Base-by-base conservation (phyloP, 2,329 filamentous ascomycete species). In the Fusarium citri region DNA sequence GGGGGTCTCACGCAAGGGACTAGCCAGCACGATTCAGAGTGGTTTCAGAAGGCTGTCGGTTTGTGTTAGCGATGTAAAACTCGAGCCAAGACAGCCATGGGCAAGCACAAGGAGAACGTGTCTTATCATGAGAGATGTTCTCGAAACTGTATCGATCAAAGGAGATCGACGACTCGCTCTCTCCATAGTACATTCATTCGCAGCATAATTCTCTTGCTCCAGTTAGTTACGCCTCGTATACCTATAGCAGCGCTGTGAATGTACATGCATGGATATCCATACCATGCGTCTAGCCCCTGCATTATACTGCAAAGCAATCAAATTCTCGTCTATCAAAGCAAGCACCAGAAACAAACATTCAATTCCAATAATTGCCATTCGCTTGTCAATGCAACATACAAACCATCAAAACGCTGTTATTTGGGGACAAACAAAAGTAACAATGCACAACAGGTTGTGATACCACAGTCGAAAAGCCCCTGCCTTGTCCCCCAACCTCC, bases 401-500 rank as follows among this genome's bases (percentile, higher is more conserved):
- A 41, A 41, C 22, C 6, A 51, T n/a, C 8, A 30, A 56, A 57
- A 16, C 23, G 25, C n/a, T 46, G 16, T 51, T 20, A 22, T 46
- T 18, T 22, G 41, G 16, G 22, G 22, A 47, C 34, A 48, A 59
- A 48, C 23, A 37, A 48, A 28, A 47, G 42, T 30, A 58, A 59
- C 28, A 65, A 47, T 46, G 16, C 46, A 48, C 28, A 57, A 46
- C 45, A 34, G 22, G 41, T n/a, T 49, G 16, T 34, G 31, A 54
- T 31, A 26, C 59, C 28, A 48, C 34, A 16, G 37, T 43, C n/a
- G 54, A 57, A 58, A 57, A 45, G 28, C 31, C 54, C 68, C 62
- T 71, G 56, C 41, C 41, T 49, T 55, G 23, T 43, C 41, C 18
- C 49, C 69, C 69, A 68, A 55, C 63, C 69, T 65, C 69, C 69